phyloP scores from a whole-genome alignment of 352 stramenopile genomes.

The Saprolegnia parasitica region DNA sequence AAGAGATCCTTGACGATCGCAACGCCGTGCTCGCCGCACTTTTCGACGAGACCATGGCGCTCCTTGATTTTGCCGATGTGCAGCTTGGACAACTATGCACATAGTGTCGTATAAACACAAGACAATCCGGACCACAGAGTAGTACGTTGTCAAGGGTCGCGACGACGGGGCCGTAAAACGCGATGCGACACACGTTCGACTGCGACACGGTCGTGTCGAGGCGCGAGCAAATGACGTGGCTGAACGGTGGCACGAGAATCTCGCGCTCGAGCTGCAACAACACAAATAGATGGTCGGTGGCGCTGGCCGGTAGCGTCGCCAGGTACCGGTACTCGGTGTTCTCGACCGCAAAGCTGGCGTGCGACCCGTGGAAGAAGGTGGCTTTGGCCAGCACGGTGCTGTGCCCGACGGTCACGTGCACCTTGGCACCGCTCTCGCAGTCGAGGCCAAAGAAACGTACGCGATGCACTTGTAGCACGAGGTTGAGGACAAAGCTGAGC shows the following conservation, averaged over 20 bases:
- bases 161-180: constrained; percentile 58
- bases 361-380: constrained; percentile 45
- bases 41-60: constrained; percentile 58
- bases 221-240: constrained; percentile 65
- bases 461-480: constrained; percentile 49
- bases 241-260: constrained; percentile 48
- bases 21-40: constrained; percentile 31
- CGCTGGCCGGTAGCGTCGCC: constrained; percentile 32
- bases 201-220: constrained; percentile 63
- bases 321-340: constrained; percentile 52
- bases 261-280: constrained; percentile 66
- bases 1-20: constrained; percentile 75
- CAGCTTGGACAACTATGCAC: constrained; percentile 36
- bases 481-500: constrained; percentile 45
- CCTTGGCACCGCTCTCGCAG: constrained; percentile 61
- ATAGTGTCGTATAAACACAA: no score
- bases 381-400: constrained; percentile 59
- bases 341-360: constrained; percentile 37
- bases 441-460: constrained; percentile 53
- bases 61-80: constrained; percentile 62
- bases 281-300: constrained; percentile 36
- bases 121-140: no score
- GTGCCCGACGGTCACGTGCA: constrained; percentile 71
- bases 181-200: constrained; percentile 52
- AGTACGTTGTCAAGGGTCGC: constrained; percentile 18